A percentile compares a stretch with the other conserved stretches of the same genome.
Evolutionary conservation across 176 grass and related monocot genomes (phyloP).

Genomic region (Coix lacrymajobi): DNA sequence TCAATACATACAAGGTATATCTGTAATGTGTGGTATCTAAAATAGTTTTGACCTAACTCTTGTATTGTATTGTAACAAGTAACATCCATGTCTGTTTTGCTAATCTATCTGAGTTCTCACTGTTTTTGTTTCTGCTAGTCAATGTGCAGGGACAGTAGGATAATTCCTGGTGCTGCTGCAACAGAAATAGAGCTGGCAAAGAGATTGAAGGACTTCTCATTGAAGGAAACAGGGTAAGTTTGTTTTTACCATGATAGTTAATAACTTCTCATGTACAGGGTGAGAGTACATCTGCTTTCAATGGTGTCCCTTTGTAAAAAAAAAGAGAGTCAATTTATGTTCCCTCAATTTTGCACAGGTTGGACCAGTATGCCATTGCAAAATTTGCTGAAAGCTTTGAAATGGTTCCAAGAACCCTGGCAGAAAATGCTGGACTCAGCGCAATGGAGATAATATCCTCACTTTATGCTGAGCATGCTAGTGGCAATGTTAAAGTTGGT

Average conservation of each 20-base stretch:
- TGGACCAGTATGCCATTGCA: slow-evolving; percentile 92
- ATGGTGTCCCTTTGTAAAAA: no score
- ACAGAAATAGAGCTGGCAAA: slow-evolving; percentile 88
- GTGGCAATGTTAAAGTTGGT: slow-evolving; percentile 61
- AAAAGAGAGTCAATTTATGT: not conserved
- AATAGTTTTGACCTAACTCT: not conserved
- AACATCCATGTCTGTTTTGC: not conserved
- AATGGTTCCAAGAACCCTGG: slow-evolving; percentile 90
- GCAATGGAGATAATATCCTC: slow-evolving; percentile 94
- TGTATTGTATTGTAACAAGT: not conserved
- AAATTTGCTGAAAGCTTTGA: slow-evolving; percentile 96
- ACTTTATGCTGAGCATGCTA: slow-evolving; percentile 91
- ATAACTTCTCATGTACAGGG: not conserved
- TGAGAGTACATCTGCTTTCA: not conserved
- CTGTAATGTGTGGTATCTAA: not conserved
- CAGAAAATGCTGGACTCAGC: slow-evolving; percentile 81
- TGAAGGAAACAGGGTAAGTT: slow-evolving; percentile 91
- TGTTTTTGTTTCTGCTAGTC: slow-evolving; percentile 46
- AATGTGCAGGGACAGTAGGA: slow-evolving; percentile 92
- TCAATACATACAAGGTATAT: slow-evolving; percentile 94
- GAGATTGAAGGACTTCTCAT: slow-evolving; percentile 82
- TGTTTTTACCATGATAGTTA: not conserved
- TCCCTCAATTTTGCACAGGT: slow-evolving; percentile 34
- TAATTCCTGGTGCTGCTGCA: slow-evolving; percentile 86
- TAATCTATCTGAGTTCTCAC: not conserved